These are phyloP conservation scores for Spatholobus suberectus DNA, from an alignment of 306 rosid species.

Conservation along the genomic window DNA sequence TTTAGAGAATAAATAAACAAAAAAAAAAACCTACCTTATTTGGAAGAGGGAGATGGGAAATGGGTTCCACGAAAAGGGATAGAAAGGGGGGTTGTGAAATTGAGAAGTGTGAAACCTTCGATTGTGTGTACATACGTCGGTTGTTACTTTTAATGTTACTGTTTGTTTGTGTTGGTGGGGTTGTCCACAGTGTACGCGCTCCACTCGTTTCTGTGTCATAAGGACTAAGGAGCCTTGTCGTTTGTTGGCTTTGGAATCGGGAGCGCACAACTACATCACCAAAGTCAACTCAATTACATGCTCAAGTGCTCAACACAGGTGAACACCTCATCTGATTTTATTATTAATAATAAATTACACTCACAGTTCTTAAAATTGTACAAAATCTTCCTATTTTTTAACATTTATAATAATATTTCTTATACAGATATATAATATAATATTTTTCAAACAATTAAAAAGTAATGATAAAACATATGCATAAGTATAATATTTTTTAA, in stretches of 20 bases:
- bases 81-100: conserved; percentile 32
- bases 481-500: no score
- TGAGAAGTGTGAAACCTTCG: conserved; percentile 13
- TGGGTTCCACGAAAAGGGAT: not conserved
- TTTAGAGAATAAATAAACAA: no score
- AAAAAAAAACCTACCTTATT: conserved; percentile 9
- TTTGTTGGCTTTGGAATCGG: not conserved
- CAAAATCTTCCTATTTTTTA: no score
- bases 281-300: conserved; percentile 26
- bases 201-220: conserved; percentile 33
- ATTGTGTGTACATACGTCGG: not conserved
- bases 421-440: no score
- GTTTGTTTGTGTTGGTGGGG: conserved; percentile 2
- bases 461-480: no score
- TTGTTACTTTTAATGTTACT: not conserved
- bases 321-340: not conserved
- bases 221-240: conserved; percentile 27
- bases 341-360: no score
- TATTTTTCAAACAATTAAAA: no score
- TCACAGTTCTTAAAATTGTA: no score
- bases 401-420: no score
- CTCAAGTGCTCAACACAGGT: no score
- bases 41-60: conserved; percentile 21
- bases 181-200: not conserved
- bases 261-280: not conserved